A percentile compares a stretch with the other conserved stretches of the same genome.
phyloP scores from a whole-genome alignment of 371 early-diverging fungal species.

The Syncephalastrum racemosum region DNA sequence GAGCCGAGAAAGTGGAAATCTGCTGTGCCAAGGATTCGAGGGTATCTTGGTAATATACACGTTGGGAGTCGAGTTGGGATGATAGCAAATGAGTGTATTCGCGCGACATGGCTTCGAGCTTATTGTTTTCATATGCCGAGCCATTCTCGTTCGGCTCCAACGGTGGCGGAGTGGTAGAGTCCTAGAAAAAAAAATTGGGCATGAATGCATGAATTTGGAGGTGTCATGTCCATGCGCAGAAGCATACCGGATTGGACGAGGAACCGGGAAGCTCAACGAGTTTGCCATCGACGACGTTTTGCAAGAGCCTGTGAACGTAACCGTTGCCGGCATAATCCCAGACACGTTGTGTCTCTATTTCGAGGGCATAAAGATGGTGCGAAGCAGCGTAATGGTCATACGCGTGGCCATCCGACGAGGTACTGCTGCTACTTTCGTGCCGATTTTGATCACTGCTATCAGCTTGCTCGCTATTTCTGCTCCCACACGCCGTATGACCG shows the following conservation, averaged over 20 bases:
- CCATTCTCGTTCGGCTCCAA: too few species aligned
- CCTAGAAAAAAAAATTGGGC: neutral
- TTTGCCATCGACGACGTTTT: slow-evolving; percentile 85
- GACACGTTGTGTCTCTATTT: slow-evolving; percentile 91
- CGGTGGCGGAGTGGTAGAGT: too few species aligned
- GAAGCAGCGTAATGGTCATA: slow-evolving; percentile 81
- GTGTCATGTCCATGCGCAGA: too few species aligned
- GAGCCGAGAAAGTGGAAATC: slow-evolving; percentile 34
- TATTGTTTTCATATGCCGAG: slow-evolving; percentile 45
- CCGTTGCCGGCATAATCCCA: slow-evolving; percentile 98
- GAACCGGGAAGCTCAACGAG: slow-evolving; percentile 76
- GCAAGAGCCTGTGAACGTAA: slow-evolving; percentile 88
- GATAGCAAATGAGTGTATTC: slow-evolving; percentile 82
- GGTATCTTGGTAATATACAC: slow-evolving; percentile 82
- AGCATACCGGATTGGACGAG: too few species aligned
- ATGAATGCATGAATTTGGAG: neutral
- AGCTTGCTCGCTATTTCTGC: slow-evolving; percentile 18
- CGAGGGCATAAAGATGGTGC: slow-evolving; percentile 83
- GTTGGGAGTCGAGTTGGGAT: slow-evolving; percentile 86
- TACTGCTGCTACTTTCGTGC: too few species aligned
- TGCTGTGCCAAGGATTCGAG: slow-evolving; percentile 51
- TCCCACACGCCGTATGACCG: slow-evolving; percentile 81
- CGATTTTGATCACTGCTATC: slow-evolving; percentile 47
- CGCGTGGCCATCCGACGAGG: slow-evolving; percentile 70
- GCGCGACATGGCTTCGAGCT: slow-evolving; percentile 72